phyloP scores from a whole-genome alignment of 1,284 basidiomycete species.

The Flammula alnicola region DNA sequence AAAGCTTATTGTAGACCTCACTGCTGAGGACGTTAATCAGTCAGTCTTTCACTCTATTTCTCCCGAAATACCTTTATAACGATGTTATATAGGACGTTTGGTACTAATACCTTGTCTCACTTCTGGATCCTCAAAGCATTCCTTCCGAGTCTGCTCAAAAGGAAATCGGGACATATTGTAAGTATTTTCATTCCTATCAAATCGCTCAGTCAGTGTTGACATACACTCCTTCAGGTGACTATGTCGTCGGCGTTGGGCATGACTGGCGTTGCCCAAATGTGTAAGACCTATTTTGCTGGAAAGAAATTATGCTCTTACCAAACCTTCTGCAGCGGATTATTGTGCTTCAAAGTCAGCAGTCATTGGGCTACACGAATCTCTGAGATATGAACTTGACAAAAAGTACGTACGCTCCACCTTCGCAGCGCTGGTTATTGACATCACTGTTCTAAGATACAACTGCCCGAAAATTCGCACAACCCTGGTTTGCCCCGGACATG shows the following conservation, averaged over 20 bases:
- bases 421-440: conserved; percentile 21
- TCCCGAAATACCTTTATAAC: neutral
- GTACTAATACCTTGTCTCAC: conserved; percentile 86
- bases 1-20: conserved; percentile 82
- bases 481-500: conserved; percentile 77
- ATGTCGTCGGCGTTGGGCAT: conserved; percentile 82
- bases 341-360: conserved; percentile 87
- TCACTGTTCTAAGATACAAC: conserved; percentile 66
- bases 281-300: conserved; percentile 48
- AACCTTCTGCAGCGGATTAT: conserved; percentile 72
- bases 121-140: conserved; percentile 94
- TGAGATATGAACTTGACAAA: conserved; percentile 85
- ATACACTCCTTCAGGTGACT: conserved; percentile 58
- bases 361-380: conserved; percentile 75
- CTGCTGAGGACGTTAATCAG: conserved; percentile 80
- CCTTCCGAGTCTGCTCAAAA: conserved; percentile 86
- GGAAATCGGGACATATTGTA: conserved; percentile 85
- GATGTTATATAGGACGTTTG: conserved; percentile 82
- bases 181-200: conserved; percentile 26
- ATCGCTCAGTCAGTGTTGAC: conserved; percentile 13
- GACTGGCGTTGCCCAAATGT: conserved; percentile 78
- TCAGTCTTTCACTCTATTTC: conserved; percentile 41
- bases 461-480: conserved; percentile 81
- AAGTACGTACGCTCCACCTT: conserved; percentile 40
- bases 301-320: conserved; percentile 8